A percentile compares a stretch with the other conserved stretches of the same genome.
These are phyloP conservation scores for Umbelopsis isabellina DNA, from an alignment of 192 early-diverging fungal genomes.

Conservation along the genomic window DNA sequence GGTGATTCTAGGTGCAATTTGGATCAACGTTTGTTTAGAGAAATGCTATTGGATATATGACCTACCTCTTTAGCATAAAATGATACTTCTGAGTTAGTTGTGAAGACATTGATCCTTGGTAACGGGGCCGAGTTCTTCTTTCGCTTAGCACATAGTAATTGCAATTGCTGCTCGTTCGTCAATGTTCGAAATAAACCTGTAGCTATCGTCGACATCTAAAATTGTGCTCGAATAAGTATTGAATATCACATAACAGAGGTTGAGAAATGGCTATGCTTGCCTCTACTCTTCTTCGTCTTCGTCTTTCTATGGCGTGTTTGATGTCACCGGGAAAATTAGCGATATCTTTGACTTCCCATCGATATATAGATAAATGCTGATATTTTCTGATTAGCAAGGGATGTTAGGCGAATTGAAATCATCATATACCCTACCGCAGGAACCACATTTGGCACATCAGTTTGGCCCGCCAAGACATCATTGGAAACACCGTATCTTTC, in stretches of 20 bases:
- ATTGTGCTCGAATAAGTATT: not conserved
- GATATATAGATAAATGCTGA: slow-evolving; percentile 46
- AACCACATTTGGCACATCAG: not conserved
- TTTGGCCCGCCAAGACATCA: not conserved
- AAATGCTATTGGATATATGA: not conserved
- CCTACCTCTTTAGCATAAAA: slow-evolving; percentile 3
- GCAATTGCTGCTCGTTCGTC: slow-evolving; percentile 3
- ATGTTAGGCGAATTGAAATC: not conserved
- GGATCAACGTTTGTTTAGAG: too few relatives aligned
- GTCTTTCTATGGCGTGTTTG: slow-evolving; percentile 31
- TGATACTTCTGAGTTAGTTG: not conserved
- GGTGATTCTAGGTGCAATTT: not conserved
- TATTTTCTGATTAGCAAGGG: not conserved
- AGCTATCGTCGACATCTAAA: slow-evolving; percentile 25
- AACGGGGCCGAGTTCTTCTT: slow-evolving; percentile 9
- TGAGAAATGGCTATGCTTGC: slow-evolving; percentile 19
- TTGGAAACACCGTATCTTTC: slow-evolving; percentile 22
- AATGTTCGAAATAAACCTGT: slow-evolving; percentile 9
- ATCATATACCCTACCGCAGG: not conserved
- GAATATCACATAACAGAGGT: not conserved
- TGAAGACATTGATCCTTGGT: not conserved
- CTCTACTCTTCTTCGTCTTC: slow-evolving; percentile 41
- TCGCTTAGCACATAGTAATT: slow-evolving; percentile 21
- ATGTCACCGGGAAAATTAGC: slow-evolving; percentile 48
- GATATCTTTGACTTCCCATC: slow-evolving; percentile 60